These are phyloP conservation scores for Amanita muscaria DNA, from an alignment of 768 basidiomycete genomes.

Conservation along the genomic window DNA sequence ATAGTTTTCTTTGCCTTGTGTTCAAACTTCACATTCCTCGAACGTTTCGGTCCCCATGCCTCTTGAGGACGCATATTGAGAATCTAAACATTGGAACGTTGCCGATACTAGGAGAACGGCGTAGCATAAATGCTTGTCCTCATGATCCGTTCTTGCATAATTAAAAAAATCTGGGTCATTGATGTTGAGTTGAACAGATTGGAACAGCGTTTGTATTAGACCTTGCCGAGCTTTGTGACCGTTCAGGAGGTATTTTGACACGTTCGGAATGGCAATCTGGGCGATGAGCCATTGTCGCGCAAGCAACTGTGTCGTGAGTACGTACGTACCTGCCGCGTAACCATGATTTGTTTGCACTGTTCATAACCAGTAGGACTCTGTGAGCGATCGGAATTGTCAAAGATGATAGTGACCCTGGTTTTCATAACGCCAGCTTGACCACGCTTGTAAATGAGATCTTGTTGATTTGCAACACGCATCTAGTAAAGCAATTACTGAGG, in stretches of 20 bases:
- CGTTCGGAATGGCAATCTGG: constrained; percentile 87
- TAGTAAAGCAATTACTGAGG: constrained; percentile 25
- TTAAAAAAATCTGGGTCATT: constrained; percentile 98
- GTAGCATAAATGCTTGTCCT: constrained; percentile 44
- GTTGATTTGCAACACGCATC: constrained; percentile 94
- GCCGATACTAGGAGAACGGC: no score
- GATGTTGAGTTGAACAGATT: constrained; percentile 96
- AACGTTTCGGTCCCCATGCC: constrained; percentile 99
- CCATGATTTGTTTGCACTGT: constrained; percentile 81
- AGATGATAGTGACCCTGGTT: constrained; percentile 97
- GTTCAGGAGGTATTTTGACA: constrained; percentile 94
- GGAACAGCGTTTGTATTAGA: constrained; percentile 83
- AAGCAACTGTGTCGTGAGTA: no score
- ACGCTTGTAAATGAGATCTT: constrained; percentile 98
- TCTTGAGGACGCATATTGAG: constrained; percentile 98
- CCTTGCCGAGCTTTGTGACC: constrained; percentile 90
- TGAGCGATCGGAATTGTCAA: constrained; percentile 88
- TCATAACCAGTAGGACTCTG: constrained; percentile 81
- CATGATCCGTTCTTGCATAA: constrained; percentile 99
- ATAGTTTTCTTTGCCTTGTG: constrained; percentile 95
- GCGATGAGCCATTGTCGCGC: no score
- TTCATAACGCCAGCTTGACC: constrained; percentile 96
- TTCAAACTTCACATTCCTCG: constrained; percentile 94
- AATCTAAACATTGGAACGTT: constrained; percentile 54
- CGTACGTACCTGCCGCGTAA: constrained; percentile 78